A percentile compares a stretch with the other conserved stretches of the same genome.
These are phyloP conservation scores for Clitopilus hobsonii DNA, from an alignment of 768 basidiomycete species.

Conservation along the genomic window DNA sequence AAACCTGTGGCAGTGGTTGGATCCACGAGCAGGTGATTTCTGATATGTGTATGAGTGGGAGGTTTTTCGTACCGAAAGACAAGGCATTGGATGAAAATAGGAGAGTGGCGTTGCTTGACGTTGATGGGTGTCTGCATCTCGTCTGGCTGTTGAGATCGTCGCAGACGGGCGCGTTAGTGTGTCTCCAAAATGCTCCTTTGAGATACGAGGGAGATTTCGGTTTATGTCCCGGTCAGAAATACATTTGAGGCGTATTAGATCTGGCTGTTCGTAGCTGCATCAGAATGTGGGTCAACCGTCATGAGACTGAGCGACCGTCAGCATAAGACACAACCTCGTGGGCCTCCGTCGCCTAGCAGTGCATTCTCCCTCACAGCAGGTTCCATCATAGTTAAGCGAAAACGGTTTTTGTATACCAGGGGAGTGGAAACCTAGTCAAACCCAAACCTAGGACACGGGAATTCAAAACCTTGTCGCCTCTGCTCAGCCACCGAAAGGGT, in stretches of 20 bases:
- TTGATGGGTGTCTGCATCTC: background rate
- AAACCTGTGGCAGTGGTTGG: background rate
- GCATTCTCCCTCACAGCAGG: too few relatives aligned
- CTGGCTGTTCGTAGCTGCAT: background rate
- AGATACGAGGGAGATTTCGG: background rate
- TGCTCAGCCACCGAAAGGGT: too few relatives aligned
- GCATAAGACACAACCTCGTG: background rate
- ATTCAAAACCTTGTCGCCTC: too few relatives aligned
- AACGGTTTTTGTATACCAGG: too few relatives aligned
- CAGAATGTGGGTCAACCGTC: background rate
- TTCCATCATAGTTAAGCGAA: too few relatives aligned
- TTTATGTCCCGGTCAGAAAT: background rate
- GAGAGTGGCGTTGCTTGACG: background rate
- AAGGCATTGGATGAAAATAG: background rate
- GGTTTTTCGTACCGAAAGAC: background rate
- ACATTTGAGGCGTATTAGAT: background rate
- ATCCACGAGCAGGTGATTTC: background rate
- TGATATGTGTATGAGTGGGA: background rate
- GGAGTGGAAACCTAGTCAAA: too few relatives aligned
- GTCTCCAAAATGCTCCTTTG: background rate
- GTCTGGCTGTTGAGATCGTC: background rate
- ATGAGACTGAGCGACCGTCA: background rate
- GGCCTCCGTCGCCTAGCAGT: background rate
- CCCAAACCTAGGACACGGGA: too few relatives aligned
- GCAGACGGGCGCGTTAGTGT: background rate